Percentiles rank a stretch among this genome's conserved stretches.
Conservation (phyloP, 2,329 filamentous ascomycete genomes). For the Hirsutella minnesotensis region DNA sequence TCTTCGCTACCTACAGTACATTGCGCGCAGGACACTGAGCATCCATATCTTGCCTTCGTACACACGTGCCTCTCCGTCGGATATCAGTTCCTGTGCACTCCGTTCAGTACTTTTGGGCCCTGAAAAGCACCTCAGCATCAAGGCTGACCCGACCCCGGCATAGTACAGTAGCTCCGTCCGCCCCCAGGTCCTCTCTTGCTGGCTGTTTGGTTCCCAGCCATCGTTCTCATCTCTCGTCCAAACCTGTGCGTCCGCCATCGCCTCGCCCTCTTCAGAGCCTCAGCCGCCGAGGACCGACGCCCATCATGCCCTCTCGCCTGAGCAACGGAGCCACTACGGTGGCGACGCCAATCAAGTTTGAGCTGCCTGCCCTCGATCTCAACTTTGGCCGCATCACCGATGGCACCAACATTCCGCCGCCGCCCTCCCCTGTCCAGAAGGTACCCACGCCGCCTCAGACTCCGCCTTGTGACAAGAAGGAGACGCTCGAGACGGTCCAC, state of each 20-base stretch:
- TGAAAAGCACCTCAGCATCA: no score
- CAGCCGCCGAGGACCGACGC: background rate
- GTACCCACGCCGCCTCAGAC: conserved; percentile 30
- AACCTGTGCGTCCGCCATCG: background rate
- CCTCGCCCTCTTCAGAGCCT: background rate
- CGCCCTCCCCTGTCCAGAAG: conserved; percentile 40
- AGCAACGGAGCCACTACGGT: conserved; percentile 13
- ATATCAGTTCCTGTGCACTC: background rate
- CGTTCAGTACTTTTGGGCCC: background rate
- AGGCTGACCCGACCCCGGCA: background rate
- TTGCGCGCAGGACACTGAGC: background rate
- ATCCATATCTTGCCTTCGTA: background rate
- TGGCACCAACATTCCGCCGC: conserved; percentile 48
- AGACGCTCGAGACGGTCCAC: conserved; percentile 6
- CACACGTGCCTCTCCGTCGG: background rate
- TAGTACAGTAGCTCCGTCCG: no score
- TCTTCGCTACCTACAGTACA: background rate
- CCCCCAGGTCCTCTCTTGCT: background rate
- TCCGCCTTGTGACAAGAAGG: conserved; percentile 15
- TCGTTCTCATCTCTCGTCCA: background rate
- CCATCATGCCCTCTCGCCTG: conserved; percentile 19
- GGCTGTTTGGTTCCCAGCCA: background rate
- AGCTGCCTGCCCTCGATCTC: conserved; percentile 46
- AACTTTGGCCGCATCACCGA: conserved; percentile 48
- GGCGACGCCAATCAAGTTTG: conserved; percentile 27